phyloP scores from a whole-genome alignment of 768 basidiomycete species.

The Cystofilobasidium bisporidii region DNA sequence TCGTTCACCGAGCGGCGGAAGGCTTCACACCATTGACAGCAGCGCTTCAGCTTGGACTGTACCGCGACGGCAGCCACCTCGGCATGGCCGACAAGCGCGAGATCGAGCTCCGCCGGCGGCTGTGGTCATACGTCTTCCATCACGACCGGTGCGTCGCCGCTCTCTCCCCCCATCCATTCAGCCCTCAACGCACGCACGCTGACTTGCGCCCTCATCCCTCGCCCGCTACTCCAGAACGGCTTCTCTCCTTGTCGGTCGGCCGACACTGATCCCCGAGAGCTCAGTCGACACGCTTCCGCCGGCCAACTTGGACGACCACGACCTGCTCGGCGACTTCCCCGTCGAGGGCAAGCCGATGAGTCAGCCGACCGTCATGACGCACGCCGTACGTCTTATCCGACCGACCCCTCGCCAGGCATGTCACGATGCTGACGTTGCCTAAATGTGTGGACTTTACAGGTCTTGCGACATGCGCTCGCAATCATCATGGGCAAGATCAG shows the following conservation, averaged over 20 bases:
- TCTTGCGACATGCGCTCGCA: conserved; percentile 37
- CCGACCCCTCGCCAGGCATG: neutral
- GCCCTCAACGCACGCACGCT: too few species aligned
- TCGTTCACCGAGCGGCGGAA: conserved; percentile 41
- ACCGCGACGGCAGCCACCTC: conserved; percentile 40
- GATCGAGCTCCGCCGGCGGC: conserved; percentile 39
- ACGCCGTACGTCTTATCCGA: conserved; percentile 34
- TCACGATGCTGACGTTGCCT: neutral
- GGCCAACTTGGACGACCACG: conserved; percentile 41
- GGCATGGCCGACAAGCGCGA: conserved; percentile 40
- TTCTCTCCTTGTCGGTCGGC: conserved; percentile 40
- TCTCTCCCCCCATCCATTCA: neutral
- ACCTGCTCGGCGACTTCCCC: conserved; percentile 38
- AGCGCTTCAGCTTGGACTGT: conserved; percentile 41
- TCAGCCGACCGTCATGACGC: conserved; percentile 40
- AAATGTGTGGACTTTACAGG: neutral
- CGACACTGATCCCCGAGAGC: conserved; percentile 39
- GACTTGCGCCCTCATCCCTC: too few species aligned
- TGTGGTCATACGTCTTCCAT: conserved; percentile 40
- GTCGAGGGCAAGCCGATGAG: conserved; percentile 39
- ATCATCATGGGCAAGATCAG: conserved; percentile 41
- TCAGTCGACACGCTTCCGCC: conserved; percentile 40
- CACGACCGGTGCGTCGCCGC: conserved; percentile 33
- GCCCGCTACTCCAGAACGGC: conserved; percentile 36
- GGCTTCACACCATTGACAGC: conserved; percentile 41